Percentiles rank a stretch among this genome's conserved stretches.
Conservation (phyloP, 2,329 filamentous ascomycete genomes). For the Aquanectria penicillioides region DNA sequence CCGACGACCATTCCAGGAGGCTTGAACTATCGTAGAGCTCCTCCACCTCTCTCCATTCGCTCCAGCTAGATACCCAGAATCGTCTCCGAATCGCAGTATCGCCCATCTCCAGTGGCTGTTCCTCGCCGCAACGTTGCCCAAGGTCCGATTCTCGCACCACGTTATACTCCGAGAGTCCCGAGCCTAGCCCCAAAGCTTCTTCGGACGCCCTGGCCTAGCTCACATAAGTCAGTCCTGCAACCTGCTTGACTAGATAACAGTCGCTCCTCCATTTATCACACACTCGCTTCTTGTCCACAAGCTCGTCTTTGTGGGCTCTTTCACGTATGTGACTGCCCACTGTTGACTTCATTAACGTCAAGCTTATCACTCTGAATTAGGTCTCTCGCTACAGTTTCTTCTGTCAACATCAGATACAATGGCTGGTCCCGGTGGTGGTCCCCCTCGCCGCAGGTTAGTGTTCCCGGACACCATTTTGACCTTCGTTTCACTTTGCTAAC, state of each 20-base stretch:
- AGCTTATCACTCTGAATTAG: constrained; percentile 32
- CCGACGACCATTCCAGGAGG: constrained; percentile 1
- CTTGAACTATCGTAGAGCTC: constrained; percentile 35
- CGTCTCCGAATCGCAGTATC: constrained; percentile 27
- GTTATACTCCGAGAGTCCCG: constrained; percentile 27
- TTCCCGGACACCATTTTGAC: not conserved
- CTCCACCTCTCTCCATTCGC: constrained; percentile 23
- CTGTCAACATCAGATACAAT: constrained; percentile 62
- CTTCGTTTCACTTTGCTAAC: constrained; percentile 37
- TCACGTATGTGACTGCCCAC: constrained; percentile 40
- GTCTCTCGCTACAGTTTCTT: constrained; percentile 47
- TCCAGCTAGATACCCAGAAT: constrained; percentile 28
- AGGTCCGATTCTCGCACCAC: constrained; percentile 20
- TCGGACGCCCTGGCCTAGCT: constrained; percentile 26
- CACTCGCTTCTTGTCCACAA: constrained; percentile 53
- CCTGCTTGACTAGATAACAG: constrained; percentile 28
- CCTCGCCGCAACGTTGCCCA: constrained; percentile 19
- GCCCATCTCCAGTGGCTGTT: constrained; percentile 24
- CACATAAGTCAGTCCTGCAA: constrained; percentile 27
- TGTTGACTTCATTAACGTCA: not conserved
- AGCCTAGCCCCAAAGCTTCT: constrained; percentile 26
- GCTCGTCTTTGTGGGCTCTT: constrained; percentile 42
- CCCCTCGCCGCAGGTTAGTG: constrained; percentile 75
- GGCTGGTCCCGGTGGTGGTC: constrained; percentile 94
- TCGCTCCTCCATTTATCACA: constrained; percentile 33